Percentiles rank a stretch among this genome's conserved stretches.
phyloP scores from a whole-genome alignment of 192 early-diverging fungal species.

The Funneliformis mosseae region DNA sequence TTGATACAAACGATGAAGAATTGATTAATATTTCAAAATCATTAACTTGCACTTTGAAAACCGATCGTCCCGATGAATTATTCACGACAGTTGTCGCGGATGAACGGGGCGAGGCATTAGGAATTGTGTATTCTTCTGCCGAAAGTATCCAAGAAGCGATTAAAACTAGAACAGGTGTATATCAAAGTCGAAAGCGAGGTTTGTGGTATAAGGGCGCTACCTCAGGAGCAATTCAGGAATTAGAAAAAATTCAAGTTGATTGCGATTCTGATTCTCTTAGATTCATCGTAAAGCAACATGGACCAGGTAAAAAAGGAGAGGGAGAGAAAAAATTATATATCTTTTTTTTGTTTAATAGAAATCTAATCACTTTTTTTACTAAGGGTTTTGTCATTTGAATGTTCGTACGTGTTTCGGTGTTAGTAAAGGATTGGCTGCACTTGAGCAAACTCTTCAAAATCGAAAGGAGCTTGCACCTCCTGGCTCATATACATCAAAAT shows the following conservation, averaged over 20 bases:
- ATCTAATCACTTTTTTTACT: neutral
- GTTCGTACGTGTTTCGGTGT: constrained; percentile 92
- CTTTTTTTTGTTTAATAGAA: neutral
- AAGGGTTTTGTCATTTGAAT: constrained; percentile 93
- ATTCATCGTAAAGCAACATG: constrained; percentile 86
- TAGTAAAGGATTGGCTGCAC: constrained; percentile 70
- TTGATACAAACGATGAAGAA: constrained; percentile 5
- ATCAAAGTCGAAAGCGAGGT: constrained; percentile 84
- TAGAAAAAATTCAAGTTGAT: constrained; percentile 78
- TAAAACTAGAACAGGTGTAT: constrained; percentile 81
- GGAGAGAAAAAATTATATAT: neutral
- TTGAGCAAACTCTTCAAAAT: constrained; percentile 67
- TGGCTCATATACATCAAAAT: constrained; percentile 89
- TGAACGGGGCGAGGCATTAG: constrained; percentile 84
- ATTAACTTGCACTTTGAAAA: constrained; percentile 57
- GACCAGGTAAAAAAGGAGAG: constrained; percentile 60
- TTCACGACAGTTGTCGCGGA: constrained; percentile 93
- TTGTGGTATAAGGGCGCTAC: constrained; percentile 97
- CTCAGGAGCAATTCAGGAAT: constrained; percentile 90
- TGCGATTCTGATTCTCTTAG: constrained; percentile 89
- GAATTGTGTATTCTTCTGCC: constrained; percentile 88
- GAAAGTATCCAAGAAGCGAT: constrained; percentile 84
- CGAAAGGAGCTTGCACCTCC: constrained; percentile 75
- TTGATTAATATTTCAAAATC: constrained; percentile 59
- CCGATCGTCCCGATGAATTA: constrained; percentile 91